phyloP scores from a whole-genome alignment of 2,329 filamentous ascomycete genomes.

The Monosporascus sp. region DNA sequence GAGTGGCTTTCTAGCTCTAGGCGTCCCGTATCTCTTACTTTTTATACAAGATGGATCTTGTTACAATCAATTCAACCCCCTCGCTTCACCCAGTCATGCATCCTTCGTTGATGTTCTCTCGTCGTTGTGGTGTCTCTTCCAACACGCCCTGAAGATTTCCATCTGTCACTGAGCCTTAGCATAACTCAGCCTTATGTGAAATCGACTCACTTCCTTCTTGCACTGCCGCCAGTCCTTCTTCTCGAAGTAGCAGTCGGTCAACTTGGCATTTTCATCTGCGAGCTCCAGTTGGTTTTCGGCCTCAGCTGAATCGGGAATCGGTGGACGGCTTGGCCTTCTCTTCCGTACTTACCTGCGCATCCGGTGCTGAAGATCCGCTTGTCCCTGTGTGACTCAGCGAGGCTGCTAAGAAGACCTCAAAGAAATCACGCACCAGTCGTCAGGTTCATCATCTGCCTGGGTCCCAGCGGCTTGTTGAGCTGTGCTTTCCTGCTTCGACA shows the following conservation, averaged over 20 bases:
- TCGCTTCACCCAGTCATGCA: slow-evolving; percentile 23
- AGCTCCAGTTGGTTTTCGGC: slow-evolving; percentile 4
- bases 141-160: slow-evolving; percentile 82
- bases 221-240: slow-evolving; percentile 95
- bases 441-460: slow-evolving; percentile 76
- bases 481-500: slow-evolving; percentile 53
- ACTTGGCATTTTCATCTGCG: slow-evolving; percentile 75
- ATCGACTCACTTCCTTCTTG: slow-evolving; percentile 69
- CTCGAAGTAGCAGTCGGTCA: slow-evolving; percentile 94
- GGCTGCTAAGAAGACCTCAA: neutral
- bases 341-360: slow-evolving; percentile 63
- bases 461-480: slow-evolving; percentile 33
- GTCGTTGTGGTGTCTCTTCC: slow-evolving; percentile 86
- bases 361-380: slow-evolving; percentile 97
- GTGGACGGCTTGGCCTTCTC: slow-evolving; percentile 10
- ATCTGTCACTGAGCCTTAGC: slow-evolving; percentile 52
- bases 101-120: slow-evolving; percentile 74
- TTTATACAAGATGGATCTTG: neutral
- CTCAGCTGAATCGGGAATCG: neutral
- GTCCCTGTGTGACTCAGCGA: slow-evolving; percentile 58
- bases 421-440: slow-evolving; percentile 70
- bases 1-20: too few species aligned
- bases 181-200: neutral
- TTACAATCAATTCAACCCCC: neutral
- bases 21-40: too few species aligned